Evolutionary conservation across 208 protist species (phyloP), one percentile per base, ranked within the genome.

Genomic region (Blastocrithidia nonstop): DNA sequence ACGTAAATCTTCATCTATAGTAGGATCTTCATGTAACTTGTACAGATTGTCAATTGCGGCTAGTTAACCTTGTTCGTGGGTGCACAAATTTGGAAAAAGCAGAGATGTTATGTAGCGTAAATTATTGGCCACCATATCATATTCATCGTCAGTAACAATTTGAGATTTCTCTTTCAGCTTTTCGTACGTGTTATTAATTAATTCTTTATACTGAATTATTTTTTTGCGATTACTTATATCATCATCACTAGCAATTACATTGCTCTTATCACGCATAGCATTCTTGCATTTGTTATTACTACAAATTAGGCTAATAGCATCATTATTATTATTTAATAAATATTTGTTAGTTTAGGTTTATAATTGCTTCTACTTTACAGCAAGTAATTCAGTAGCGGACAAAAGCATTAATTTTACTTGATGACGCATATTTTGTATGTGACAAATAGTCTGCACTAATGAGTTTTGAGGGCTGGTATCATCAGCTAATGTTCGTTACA

Each of bases 371-470:
- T n/a, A n/a, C n/a, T n/a, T n/a, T n/a, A n/a, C n/a, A n/a, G n/a
- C n/a, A n/a, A n/a, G n/a, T n/a, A 91, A 61, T 28, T 86, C 81
- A 32, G 62, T 62, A 6, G 72, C 71, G 8, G 76, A 81, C 52
- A 84, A 67, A 0, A 87, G 60, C 49, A 67, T 55, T 20, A 83
- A 43, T 4, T 55, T 66, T 41, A 87, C 46, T n/a, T 75, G 62
- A 55, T 91, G 81, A 4, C 81, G 81, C 6, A 31, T 25, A 41
- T 87, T 91, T 20, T 83, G 64, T 6, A 78, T 57, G 45, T 71
- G 72, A 8, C 60, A 63, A 7, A 85, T 43, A n/a, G 15, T 22
- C 11, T 28, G 17, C 8, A 22, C 20, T 22, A 22, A 8, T 22
- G 38, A 8, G 38, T 9, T 17, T 9, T 9, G 8, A 22, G 8